Conservation (phyloP, 2,329 filamentous ascomycete genomes). For the Aureobasidium uvarum region DNA sequence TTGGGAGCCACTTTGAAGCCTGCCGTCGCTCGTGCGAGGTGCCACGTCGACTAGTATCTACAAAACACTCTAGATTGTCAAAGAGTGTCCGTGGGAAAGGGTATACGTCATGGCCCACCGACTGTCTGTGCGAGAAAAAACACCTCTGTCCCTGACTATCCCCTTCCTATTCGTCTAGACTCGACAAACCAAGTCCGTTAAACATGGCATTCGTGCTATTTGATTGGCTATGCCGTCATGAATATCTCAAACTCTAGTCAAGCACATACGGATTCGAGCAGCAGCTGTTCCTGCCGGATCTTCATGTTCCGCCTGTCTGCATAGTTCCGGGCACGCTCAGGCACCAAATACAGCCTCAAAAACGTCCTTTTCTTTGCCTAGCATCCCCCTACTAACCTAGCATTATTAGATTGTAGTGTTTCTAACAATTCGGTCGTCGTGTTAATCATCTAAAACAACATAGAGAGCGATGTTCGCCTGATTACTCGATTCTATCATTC, state of each 20-base stretch:
- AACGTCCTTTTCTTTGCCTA: background rate
- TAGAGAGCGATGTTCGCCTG: background rate
- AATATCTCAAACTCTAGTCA: background rate
- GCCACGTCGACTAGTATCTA: background rate
- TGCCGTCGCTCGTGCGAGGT: background rate
- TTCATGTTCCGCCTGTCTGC: background rate
- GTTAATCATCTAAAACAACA: background rate
- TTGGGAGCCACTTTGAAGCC: conserved; percentile 24
- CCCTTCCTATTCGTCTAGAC: background rate
- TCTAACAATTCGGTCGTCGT: background rate
- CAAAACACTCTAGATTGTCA: background rate
- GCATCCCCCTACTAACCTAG: background rate
- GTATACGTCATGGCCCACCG: conserved; percentile 17
- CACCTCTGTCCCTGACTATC: conserved; percentile 3
- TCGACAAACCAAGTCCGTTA: background rate
- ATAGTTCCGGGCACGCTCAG: background rate
- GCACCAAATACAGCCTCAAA: background rate
- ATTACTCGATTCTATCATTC: background rate
- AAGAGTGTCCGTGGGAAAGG: too few relatives aligned
- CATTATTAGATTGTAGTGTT: background rate
- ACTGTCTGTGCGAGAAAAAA: conserved; percentile 7
- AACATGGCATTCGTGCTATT: background rate
- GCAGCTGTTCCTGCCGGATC: background rate
- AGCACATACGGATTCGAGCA: background rate
- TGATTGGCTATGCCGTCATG: background rate